Evolutionary conservation across 768 basidiomycete genomes (phyloP).

Genomic region (Coprinopsis sp.): DNA sequence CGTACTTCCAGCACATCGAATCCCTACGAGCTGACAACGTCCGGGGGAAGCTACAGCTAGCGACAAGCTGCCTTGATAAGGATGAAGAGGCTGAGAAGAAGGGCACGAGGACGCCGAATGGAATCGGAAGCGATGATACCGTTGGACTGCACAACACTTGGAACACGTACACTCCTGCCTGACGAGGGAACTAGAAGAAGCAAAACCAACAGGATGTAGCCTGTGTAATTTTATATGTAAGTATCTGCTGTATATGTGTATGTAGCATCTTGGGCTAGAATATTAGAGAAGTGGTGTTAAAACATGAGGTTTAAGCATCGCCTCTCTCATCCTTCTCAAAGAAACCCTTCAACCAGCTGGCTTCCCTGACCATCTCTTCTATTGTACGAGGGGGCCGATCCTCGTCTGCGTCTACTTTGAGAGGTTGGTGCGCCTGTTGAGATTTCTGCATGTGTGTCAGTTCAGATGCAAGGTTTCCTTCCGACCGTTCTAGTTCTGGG

Average conservation of each 20-base stretch:
- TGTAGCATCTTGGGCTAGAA: constrained; percentile 1
- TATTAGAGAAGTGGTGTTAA: too few species aligned
- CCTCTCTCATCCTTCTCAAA: constrained; percentile 30
- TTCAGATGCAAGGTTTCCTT: constrained; percentile 43
- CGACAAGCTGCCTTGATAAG: constrained; percentile 22
- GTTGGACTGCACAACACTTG: constrained; percentile 78
- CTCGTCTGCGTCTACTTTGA: constrained; percentile 70
- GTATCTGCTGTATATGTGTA: constrained; percentile 2
- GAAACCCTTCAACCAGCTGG: constrained; percentile 58
- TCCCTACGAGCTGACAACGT: constrained; percentile 76
- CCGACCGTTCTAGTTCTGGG: constrained; percentile 67
- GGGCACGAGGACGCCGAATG: constrained; percentile 36
- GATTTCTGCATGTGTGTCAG: constrained; percentile 32
- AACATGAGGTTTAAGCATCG: too few species aligned
- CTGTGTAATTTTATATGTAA: not conserved
- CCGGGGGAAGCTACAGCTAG: constrained; percentile 48
- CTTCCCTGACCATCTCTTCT: constrained; percentile 81
- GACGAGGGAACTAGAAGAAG: constrained; percentile 8
- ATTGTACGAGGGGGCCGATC: constrained; percentile 53
- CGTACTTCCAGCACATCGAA: constrained; percentile 74
- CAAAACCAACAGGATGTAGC: not conserved
- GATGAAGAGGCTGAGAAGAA: constrained; percentile 12
- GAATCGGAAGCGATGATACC: constrained; percentile 68
- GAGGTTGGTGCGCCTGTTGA: constrained; percentile 25
- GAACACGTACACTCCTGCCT: constrained; percentile 28